Conservation (phyloP, 768 basidiomycete genomes). For the Podaxis sp. region DNA sequence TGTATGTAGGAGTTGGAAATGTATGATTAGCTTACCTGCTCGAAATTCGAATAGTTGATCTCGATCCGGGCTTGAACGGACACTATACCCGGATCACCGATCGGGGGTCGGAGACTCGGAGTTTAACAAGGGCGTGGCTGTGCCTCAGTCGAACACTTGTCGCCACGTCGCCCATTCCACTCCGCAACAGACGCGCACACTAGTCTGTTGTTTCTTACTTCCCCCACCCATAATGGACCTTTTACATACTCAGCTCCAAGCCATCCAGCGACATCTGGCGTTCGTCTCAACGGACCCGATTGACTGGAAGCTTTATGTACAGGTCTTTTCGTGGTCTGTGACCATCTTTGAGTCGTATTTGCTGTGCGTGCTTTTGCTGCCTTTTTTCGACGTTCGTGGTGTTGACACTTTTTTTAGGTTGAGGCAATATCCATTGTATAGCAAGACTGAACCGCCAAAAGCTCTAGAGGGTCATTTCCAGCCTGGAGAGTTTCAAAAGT, state of each 20-base stretch:
- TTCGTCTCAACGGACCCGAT: conserved; percentile 73
- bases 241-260: conserved; percentile 54
- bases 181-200: neutral
- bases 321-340: conserved; percentile 71
- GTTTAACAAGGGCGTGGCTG: neutral
- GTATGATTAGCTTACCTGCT: too few relatives aligned
- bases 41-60: too few relatives aligned
- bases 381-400: neutral
- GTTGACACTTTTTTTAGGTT: conserved; percentile 31
- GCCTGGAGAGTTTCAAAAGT: conserved; percentile 76
- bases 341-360: conserved; percentile 88
- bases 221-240: conserved; percentile 50
- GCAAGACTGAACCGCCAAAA: conserved; percentile 67
- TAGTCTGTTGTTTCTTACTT: conserved; percentile 12
- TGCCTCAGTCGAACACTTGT: neutral
- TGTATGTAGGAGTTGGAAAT: too few relatives aligned
- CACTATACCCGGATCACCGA: too few relatives aligned
- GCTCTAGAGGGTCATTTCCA: conserved; percentile 70
- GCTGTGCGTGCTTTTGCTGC: conserved; percentile 50
- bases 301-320: conserved; percentile 83
- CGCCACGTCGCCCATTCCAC: neutral
- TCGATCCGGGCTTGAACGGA: too few relatives aligned
- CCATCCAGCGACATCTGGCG: conserved; percentile 59
- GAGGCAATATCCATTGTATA: conserved; percentile 86
- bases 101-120: too few relatives aligned